Conservation (phyloP, 1,284 basidiomycete genomes). For the Marasmius sp. region DNA sequence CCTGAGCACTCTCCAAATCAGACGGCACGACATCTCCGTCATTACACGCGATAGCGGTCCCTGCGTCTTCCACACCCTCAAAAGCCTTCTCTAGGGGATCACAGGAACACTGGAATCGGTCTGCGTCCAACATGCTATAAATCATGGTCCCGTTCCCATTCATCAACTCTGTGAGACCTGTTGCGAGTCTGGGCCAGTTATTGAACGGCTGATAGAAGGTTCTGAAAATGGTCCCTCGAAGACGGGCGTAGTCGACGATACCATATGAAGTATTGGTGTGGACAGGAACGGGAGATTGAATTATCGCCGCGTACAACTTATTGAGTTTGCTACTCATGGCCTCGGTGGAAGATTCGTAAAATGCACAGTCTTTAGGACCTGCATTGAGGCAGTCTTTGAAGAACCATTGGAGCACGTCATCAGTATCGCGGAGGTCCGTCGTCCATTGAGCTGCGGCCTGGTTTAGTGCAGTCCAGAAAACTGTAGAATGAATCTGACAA, state of each 20-base stretch:
- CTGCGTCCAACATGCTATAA: slow-evolving; percentile 5
- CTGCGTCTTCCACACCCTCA: neutral
- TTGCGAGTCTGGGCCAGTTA: slow-evolving; percentile 11
- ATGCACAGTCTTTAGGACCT: slow-evolving; percentile 15
- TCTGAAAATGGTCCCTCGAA: slow-evolving; percentile 11
- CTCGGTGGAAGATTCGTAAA: slow-evolving; percentile 14
- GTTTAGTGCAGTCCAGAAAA: neutral
- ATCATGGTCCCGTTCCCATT: slow-evolving; percentile 15
- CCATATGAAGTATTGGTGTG: slow-evolving; percentile 10
- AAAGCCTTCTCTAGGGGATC: neutral
- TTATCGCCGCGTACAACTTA: slow-evolving; percentile 9
- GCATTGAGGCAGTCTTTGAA: slow-evolving; percentile 16
- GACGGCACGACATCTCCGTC: neutral
- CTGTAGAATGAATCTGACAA: neutral
- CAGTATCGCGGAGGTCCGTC: slow-evolving; percentile 12
- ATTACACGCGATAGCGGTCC: neutral
- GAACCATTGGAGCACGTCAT: slow-evolving; percentile 11
- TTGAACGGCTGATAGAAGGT: slow-evolving; percentile 17
- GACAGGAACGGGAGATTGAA: slow-evolving; percentile 15
- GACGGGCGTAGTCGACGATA: slow-evolving; percentile 14
- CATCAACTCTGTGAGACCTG: slow-evolving; percentile 14
- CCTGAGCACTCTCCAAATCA: neutral
- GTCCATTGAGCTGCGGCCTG: slow-evolving; percentile 10
- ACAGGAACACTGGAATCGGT: slow-evolving; percentile 15
- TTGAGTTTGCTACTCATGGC: slow-evolving; percentile 11